Conservation (phyloP, 1,284 basidiomycete genomes). For the Sanghuangporus baumii region DNA sequence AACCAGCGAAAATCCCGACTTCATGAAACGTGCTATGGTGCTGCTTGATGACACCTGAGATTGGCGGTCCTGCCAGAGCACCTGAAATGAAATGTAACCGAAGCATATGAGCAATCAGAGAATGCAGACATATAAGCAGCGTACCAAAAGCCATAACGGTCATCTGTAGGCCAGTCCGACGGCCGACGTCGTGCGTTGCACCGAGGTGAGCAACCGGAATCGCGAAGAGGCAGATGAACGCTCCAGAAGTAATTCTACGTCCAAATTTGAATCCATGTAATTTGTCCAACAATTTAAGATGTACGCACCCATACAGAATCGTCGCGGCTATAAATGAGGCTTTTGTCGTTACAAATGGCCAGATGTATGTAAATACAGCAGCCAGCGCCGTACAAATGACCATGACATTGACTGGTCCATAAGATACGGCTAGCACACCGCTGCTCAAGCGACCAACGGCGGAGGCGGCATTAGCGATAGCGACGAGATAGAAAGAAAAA, state of each 20-base stretch:
- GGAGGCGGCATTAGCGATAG: slow-evolving; percentile 43
- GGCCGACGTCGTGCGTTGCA: slow-evolving; percentile 24
- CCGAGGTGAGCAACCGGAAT: slow-evolving; percentile 24
- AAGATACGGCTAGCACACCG: slow-evolving; percentile 34
- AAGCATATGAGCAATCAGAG: neutral
- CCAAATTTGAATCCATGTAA: neutral
- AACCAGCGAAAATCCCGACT: slow-evolving; percentile 3
- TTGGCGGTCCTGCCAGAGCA: slow-evolving; percentile 5
- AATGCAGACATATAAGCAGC: neutral
- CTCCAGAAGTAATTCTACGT: slow-evolving; percentile 20
- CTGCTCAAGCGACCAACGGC: slow-evolving; percentile 35
- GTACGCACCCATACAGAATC: slow-evolving; percentile 23
- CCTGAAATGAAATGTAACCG: neutral
- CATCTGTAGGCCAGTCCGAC: slow-evolving; percentile 26
- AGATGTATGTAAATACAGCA: slow-evolving; percentile 26
- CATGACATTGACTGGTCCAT: slow-evolving; percentile 23
- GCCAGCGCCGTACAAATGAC: slow-evolving; percentile 26
- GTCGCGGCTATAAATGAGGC: slow-evolving; percentile 22
- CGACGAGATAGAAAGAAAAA: slow-evolving; percentile 45
- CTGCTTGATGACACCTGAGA: slow-evolving; percentile 3
- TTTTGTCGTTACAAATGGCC: slow-evolving; percentile 26
- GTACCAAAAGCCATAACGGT: slow-evolving; percentile 23
- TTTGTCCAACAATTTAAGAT: neutral
- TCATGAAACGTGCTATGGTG: neutral
- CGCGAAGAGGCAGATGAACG: slow-evolving; percentile 22